Evolutionary conservation across 306 rosid species (phyloP).

Genomic region (Clitoria ternatea): DNA sequence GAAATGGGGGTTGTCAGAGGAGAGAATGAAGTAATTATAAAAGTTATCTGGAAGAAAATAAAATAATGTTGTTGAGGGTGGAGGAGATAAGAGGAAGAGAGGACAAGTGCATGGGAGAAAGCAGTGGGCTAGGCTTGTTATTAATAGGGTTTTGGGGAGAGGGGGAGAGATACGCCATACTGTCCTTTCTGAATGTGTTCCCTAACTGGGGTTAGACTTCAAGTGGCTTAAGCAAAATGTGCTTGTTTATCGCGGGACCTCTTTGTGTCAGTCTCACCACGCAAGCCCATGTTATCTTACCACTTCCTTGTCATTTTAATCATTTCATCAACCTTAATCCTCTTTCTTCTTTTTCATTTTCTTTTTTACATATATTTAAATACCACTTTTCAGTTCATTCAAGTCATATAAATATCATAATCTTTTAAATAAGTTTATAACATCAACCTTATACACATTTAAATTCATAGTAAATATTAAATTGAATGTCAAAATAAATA

Average conservation of each 20-base stretch:
- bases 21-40: background rate
- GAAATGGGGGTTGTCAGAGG: conserved; percentile 14
- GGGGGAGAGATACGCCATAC: conserved; percentile 56
- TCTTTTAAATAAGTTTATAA: no score
- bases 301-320: conserved; percentile 45
- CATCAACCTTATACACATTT: no score
- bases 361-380: no score
- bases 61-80: background rate
- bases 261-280: conserved; percentile 62
- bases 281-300: conserved; percentile 77
- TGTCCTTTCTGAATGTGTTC: conserved; percentile 41
- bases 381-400: no score
- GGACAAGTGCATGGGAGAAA: conserved; percentile 72
- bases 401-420: no score
- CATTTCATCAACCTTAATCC: background rate
- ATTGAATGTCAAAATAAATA: no score
- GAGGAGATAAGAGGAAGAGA: conserved; percentile 28
- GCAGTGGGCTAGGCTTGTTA: conserved; percentile 56
- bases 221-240: conserved; percentile 55
- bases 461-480: no score
- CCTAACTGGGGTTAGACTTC: conserved; percentile 54
- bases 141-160: conserved; percentile 42
- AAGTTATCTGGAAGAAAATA: background rate
- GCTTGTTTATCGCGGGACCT: conserved; percentile 65
- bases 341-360: no score